These are phyloP conservation scores for Hapsidospora chrysogenum DNA, from an alignment of 495 filamentous ascomycete genomes.

Conservation along the genomic window DNA sequence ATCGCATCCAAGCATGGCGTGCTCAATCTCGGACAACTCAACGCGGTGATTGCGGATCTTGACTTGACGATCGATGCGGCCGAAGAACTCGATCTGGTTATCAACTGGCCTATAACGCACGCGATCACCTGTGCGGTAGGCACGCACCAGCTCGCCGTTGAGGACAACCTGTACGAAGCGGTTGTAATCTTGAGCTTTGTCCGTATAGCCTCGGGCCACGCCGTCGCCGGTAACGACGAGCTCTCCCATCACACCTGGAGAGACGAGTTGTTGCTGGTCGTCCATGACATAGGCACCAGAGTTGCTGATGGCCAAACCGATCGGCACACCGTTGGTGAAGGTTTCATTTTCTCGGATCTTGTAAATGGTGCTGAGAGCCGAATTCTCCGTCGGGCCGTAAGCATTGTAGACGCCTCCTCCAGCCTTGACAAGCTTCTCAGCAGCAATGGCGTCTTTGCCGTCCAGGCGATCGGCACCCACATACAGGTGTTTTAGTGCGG, in stretches of 20 bases:
- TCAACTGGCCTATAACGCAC: background rate
- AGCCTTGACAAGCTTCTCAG: conserved; percentile 1
- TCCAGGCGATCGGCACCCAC: conserved; percentile 3
- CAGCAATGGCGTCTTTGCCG: conserved; percentile 1
- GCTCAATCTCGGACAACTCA: background rate
- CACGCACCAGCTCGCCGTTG: background rate
- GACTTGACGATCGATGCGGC: background rate
- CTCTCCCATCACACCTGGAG: conserved; percentile 29
- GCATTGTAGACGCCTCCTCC: conserved; percentile 20
- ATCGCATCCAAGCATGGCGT: background rate
- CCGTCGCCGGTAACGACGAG: conserved; percentile 28
- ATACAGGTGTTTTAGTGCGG: background rate
- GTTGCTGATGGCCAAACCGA: conserved; percentile 23
- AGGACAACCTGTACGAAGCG: background rate
- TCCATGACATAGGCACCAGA: conserved; percentile 26
- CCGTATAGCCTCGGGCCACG: conserved; percentile 12
- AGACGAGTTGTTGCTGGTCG: conserved; percentile 25
- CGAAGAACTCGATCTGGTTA: background rate
- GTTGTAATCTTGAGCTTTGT: background rate
- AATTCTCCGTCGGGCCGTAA: conserved; percentile 26
- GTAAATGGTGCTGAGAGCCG: conserved; percentile 21
- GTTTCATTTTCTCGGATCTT: conserved; percentile 1
- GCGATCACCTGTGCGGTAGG: background rate
- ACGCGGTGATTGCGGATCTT: background rate
- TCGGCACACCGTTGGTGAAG: conserved; percentile 20